A percentile compares a stretch with the other conserved stretches of the same genome.
phyloP scores from a whole-genome alignment of 2,329 filamentous ascomycete species.

The Bertia moriformis region DNA sequence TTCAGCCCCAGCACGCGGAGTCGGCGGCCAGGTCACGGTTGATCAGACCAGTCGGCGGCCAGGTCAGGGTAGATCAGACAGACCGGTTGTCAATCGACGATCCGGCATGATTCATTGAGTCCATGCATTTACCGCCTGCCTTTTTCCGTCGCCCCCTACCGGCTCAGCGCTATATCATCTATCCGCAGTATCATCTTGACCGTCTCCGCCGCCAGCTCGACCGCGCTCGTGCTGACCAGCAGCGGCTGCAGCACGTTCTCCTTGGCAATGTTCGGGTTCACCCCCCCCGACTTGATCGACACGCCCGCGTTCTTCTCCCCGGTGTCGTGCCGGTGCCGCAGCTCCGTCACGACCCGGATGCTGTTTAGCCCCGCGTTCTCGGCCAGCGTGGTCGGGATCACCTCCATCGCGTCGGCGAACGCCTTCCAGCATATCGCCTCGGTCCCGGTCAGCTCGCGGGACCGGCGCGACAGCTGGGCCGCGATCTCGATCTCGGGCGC shows the following conservation, averaged over 20 bases:
- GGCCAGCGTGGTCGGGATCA: constrained; percentile 87
- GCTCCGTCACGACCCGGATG: constrained; percentile 95
- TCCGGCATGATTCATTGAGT: too few relatives aligned
- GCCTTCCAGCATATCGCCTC: constrained; percentile 99
- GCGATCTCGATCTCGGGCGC: constrained; percentile 95
- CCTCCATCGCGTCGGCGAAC: constrained; percentile 92
- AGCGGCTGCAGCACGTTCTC: constrained; percentile 94
- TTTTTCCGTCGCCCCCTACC: too few relatives aligned
- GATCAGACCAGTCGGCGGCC: too few relatives aligned
- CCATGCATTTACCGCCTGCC: too few relatives aligned
- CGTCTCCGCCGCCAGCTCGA: constrained; percentile 92
- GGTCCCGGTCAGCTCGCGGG: constrained; percentile 73
- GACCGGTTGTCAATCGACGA: too few relatives aligned
- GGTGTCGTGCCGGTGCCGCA: constrained; percentile 84
- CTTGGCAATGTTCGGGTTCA: constrained; percentile 90
- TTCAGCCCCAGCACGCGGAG: too few relatives aligned
- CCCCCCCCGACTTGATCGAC: constrained; percentile 92
- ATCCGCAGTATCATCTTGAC: constrained; percentile 80
- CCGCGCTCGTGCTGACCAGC: constrained; percentile 90
- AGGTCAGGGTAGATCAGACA: too few relatives aligned
- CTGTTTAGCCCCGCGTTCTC: constrained; percentile 96
- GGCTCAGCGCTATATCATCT: constrained; percentile 50
- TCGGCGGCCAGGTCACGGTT: too few relatives aligned
- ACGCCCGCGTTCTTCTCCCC: constrained; percentile 93
- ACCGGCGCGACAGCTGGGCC: constrained; percentile 67